Evolutionary conservation across 495 filamentous ascomycete species (phyloP).

Genomic region (Apiosordaria backusii): DNA sequence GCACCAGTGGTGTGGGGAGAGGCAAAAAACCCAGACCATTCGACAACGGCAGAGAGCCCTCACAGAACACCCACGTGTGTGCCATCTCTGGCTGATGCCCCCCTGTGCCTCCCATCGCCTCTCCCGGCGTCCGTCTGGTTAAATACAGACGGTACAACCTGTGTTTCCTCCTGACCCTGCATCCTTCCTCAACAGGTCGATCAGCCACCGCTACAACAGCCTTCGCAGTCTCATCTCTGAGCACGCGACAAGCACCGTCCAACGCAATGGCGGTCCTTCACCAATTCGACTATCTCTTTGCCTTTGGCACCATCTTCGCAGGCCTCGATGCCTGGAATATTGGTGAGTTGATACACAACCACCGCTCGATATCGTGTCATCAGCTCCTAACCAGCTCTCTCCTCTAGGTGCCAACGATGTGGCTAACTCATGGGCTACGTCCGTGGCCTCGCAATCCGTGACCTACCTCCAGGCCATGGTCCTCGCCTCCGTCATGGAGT

Average conservation of each 20-base stretch:
- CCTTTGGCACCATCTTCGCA: slow-evolving; percentile 72
- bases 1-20: slow-evolving; percentile 1
- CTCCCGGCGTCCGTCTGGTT: neutral
- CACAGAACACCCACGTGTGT: slow-evolving; percentile 7
- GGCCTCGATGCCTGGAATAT: slow-evolving; percentile 71
- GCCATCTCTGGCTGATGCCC: slow-evolving; percentile 1
- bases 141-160: slow-evolving; percentile 3
- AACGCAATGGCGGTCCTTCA: slow-evolving; percentile 39
- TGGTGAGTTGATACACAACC: slow-evolving; percentile 28
- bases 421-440: slow-evolving; percentile 71
- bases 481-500: slow-evolving; percentile 64
- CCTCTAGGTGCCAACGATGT: slow-evolving; percentile 61
- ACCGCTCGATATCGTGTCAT: neutral
- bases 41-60: neutral
- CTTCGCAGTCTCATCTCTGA: slow-evolving; percentile 10
- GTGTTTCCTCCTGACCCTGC: neutral
- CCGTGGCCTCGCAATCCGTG: slow-evolving; percentile 64
- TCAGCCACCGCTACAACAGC: neutral
- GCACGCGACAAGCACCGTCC: slow-evolving; percentile 9
- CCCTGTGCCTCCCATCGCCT: neutral
- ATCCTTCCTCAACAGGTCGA: slow-evolving; percentile 10
- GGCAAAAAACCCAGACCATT: neutral
- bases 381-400: neutral
- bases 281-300: slow-evolving; percentile 68
- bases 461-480: slow-evolving; percentile 66